phyloP scores from a whole-genome alignment of 2,329 filamentous ascomycete genomes.

The Rugonectria rugulosa region DNA sequence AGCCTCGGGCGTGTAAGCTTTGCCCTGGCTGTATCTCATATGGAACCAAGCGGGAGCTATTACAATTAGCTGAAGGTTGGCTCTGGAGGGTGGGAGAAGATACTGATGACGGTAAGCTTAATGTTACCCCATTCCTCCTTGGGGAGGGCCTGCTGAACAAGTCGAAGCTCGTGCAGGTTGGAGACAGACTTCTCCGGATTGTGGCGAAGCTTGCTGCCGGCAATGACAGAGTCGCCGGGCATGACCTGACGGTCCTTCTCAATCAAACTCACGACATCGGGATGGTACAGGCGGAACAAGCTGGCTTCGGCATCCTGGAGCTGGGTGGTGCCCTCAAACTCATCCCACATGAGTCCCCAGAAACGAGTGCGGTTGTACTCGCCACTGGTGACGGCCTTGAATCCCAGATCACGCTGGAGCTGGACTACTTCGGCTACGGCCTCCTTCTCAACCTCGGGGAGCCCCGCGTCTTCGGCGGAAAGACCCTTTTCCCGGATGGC shows the following conservation, averaged over 20 bases:
- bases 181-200: conserved; percentile 50
- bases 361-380: conserved; percentile 66
- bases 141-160: conserved; percentile 56
- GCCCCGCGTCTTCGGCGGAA: conserved; percentile 61
- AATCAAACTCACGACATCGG: conserved; percentile 61
- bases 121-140: conserved; percentile 58
- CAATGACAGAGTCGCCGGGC: conserved; percentile 64
- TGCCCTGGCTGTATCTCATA: conserved; percentile 40
- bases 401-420: conserved; percentile 71
- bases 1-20: conserved; percentile 37
- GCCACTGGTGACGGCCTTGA: conserved; percentile 73
- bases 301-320: conserved; percentile 59
- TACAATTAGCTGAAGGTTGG: neutral
- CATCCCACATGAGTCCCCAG: conserved; percentile 61
- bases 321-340: conserved; percentile 57
- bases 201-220: conserved; percentile 56
- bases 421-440: conserved; percentile 63
- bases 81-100: neutral
- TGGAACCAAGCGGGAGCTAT: conserved; percentile 51
- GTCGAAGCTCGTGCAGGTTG: conserved; percentile 58
- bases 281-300: conserved; percentile 63
- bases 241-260: conserved; percentile 62
- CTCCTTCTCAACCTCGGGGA: conserved; percentile 68
- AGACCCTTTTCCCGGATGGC: conserved; percentile 43
- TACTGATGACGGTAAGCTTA: conserved; percentile 61